Percentiles rank a stretch among this genome's conserved stretches.
phyloP scores from a whole-genome alignment of 163 green algal species.

The Prototheca cutis region DNA sequence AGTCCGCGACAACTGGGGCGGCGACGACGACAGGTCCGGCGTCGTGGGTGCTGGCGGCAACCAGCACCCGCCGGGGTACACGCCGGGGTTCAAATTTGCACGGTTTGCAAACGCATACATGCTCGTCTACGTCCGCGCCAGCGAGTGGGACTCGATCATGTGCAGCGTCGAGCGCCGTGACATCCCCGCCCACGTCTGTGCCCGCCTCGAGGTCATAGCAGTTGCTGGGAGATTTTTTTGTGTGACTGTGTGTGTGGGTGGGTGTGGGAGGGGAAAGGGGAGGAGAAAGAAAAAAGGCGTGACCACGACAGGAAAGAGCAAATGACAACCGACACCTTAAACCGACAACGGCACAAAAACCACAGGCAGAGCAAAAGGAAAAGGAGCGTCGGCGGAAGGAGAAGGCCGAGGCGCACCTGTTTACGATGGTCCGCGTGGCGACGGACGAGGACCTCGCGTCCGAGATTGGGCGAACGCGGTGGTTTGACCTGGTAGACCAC shows the following conservation, averaged over 20 bases:
- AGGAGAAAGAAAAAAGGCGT: no score
- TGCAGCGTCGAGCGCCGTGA: slow-evolving; percentile 63
- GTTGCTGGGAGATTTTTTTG: no score
- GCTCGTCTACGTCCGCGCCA: slow-evolving; percentile 90
- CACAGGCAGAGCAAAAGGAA: slow-evolving; percentile 69
- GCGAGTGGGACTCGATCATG: slow-evolving; percentile 81
- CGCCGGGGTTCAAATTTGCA: background rate
- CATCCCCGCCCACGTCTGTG: slow-evolving; percentile 71
- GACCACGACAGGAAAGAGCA: no score
- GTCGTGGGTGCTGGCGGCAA: background rate
- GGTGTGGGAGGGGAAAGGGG: no score
- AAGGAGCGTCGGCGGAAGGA: slow-evolving; percentile 78
- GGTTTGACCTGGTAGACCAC: slow-evolving; percentile 87
- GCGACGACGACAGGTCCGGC: slow-evolving; percentile 19
- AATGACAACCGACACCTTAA: no score
- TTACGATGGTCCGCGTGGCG: slow-evolving; percentile 57
- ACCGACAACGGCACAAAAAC: no score
- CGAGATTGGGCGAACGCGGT: slow-evolving; percentile 51
- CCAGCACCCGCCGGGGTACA: no score
- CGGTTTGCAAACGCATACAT: slow-evolving; percentile 89
- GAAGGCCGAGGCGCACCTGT: slow-evolving; percentile 89
- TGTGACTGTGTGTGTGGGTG: no score
- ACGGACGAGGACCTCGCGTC: slow-evolving; percentile 47
- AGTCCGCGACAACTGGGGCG: slow-evolving; percentile 85
- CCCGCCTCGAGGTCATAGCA: slow-evolving; percentile 56